A percentile compares a stretch with the other conserved stretches of the same genome.
phyloP scores from a whole-genome alignment of 2,329 filamentous ascomycete species.

The Lachnellula hyalina region DNA sequence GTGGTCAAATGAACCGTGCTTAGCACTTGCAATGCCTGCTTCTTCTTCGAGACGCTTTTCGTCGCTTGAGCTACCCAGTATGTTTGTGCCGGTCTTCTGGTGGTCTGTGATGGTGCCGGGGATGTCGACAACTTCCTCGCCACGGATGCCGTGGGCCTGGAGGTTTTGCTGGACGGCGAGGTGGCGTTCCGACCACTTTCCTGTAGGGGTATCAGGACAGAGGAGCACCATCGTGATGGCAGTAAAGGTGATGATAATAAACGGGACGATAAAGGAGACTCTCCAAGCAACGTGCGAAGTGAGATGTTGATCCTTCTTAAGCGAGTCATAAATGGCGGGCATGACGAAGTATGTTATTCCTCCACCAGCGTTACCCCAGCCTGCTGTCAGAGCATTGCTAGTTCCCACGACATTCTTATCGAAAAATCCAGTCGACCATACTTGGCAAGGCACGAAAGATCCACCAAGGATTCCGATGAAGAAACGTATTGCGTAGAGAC shows the following conservation, averaged over 20 bases:
- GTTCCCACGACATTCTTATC: constrained; percentile 90
- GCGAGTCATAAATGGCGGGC: constrained; percentile 80
- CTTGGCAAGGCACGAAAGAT: constrained; percentile 79
- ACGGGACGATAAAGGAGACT: constrained; percentile 77
- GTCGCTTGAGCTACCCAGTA: constrained; percentile 5
- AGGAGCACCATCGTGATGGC: constrained; percentile 65
- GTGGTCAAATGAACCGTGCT: constrained; percentile 34
- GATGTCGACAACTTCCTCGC: constrained; percentile 25
- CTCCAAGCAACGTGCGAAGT: constrained; percentile 70
- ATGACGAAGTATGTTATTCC: constrained; percentile 92
- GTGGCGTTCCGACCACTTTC: constrained; percentile 70
- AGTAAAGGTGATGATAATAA: constrained; percentile 64
- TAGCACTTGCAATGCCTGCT: constrained; percentile 40
- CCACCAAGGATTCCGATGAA: constrained; percentile 77
- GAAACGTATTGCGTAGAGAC: constrained; percentile 70
- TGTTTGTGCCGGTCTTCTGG: constrained; percentile 1
- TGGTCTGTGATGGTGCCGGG: constrained; percentile 28
- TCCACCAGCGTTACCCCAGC: constrained; percentile 81
- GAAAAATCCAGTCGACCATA: constrained; percentile 90
- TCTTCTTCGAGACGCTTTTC: constrained; percentile 42
- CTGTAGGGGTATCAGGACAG: constrained; percentile 77
- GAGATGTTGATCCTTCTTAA: constrained; percentile 56
- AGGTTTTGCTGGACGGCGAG: constrained; percentile 36
- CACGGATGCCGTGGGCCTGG: constrained; percentile 44
- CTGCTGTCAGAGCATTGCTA: constrained; percentile 78